Conservation (phyloP, 805 yeast species). For the Starmerella floricola region DNA sequence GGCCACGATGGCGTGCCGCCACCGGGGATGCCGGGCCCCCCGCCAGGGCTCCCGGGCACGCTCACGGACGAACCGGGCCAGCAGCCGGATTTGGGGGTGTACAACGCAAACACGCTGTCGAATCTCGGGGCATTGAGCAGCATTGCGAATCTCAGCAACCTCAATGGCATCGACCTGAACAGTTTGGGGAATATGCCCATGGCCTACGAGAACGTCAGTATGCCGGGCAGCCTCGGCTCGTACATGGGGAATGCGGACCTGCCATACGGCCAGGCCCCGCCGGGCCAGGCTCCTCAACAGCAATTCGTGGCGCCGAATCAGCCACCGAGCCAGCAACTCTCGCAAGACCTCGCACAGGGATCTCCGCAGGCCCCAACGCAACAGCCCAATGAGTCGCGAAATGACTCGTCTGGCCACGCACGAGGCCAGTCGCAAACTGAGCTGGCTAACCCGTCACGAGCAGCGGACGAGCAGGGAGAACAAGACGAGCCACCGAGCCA, state of each 20-base stretch:
- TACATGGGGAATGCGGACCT: neutral
- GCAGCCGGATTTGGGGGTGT: too few species aligned
- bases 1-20: neutral
- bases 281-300: neutral
- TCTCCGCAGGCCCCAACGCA: neutral
- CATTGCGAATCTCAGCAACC: constrained; percentile 1
- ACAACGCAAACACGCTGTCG: neutral
- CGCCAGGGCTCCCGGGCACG: neutral
- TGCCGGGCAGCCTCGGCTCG: neutral
- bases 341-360: too few species aligned
- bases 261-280: neutral
- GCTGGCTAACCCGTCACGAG: too few species aligned
- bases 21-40: neutral
- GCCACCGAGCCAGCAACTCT: too few species aligned
- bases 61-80: too few species aligned
- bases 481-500: too few species aligned
- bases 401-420: too few species aligned
- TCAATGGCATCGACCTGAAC: neutral
- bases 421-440: too few species aligned
- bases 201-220: neutral
- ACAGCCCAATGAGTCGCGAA: too few species aligned
- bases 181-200: neutral
- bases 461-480: too few species aligned
- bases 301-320: too few species aligned
- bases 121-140: neutral